phyloP scores from a whole-genome alignment of 2,329 filamentous ascomycete species.

The Aspergillus persii region DNA sequence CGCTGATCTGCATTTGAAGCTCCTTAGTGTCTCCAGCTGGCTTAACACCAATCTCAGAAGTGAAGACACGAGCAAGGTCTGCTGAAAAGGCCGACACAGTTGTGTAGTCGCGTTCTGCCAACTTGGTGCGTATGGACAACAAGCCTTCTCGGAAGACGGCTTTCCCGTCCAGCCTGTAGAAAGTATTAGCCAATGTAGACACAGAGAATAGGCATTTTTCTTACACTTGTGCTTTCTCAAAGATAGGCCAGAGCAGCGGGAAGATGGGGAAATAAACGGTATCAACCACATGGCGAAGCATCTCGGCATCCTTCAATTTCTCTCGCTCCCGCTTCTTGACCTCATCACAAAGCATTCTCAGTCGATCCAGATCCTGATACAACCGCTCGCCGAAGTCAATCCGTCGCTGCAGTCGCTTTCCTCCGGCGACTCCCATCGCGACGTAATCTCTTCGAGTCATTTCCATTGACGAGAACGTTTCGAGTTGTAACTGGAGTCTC shows the following conservation, averaged over 20 bases:
- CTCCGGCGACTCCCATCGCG: conserved; percentile 85
- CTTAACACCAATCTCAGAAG: conserved; percentile 52
- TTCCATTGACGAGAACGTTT: conserved; percentile 96
- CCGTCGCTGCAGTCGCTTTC: conserved; percentile 71
- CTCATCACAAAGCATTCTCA: conserved; percentile 67
- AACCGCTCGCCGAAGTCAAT: conserved; percentile 79
- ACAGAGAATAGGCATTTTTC: conserved; percentile 38
- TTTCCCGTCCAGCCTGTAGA: conserved; percentile 49
- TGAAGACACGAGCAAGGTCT: conserved; percentile 57
- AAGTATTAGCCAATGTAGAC: conserved; percentile 6
- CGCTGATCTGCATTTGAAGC: conserved; percentile 52
- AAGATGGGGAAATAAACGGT: conserved; percentile 88
- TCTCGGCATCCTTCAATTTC: conserved; percentile 73
- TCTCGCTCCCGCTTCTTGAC: conserved; percentile 72
- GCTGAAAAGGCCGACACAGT: conserved; percentile 61
- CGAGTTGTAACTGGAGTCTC: conserved; percentile 88
- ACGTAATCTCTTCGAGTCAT: conserved; percentile 92
- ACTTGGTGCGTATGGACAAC: conserved; percentile 50
- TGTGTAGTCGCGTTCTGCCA: conserved; percentile 58
- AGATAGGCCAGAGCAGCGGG: conserved; percentile 70
- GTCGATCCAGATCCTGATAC: conserved; percentile 67
- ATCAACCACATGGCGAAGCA: conserved; percentile 78
- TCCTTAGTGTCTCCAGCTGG: conserved; percentile 46
- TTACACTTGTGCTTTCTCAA: conserved; percentile 79
- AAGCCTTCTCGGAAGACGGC: conserved; percentile 56